Evolutionary conservation across 371 early-diverging fungal genomes (phyloP).

Genomic region (Rhizopus sp.): DNA sequence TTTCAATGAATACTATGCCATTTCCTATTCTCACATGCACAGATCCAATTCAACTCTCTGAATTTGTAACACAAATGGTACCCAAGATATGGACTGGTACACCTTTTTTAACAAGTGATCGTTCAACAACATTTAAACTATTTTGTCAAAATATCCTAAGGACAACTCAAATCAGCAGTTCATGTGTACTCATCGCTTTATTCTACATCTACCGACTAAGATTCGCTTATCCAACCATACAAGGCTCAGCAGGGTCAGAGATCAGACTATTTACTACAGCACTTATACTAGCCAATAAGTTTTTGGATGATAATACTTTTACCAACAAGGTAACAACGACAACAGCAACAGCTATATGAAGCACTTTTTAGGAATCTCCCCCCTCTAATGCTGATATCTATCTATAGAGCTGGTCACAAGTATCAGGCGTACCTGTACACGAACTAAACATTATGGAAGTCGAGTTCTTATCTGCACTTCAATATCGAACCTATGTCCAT

Average conservation of each 20-base stretch:
- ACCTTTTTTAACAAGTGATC: conserved; percentile 19
- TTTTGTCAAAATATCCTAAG: conserved; percentile 53
- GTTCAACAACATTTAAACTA: conserved; percentile 29
- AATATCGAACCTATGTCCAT: conserved; percentile 39
- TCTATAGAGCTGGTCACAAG: conserved; percentile 66
- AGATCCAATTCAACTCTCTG: conserved; percentile 39
- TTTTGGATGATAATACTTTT: conserved; percentile 69
- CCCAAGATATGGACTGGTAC: conserved; percentile 51
- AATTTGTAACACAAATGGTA: conserved; percentile 46
- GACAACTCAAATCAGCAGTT: conserved; percentile 36
- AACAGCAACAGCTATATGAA: neutral
- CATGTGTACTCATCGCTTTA: conserved; percentile 36
- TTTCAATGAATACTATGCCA: neutral
- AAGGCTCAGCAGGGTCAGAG: conserved; percentile 54
- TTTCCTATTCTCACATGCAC: conserved; percentile 16
- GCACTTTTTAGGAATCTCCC: neutral
- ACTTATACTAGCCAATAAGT: conserved; percentile 63
- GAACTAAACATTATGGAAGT: conserved; percentile 74
- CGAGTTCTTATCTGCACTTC: conserved; percentile 64
- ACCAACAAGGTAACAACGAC: conserved; percentile 47
- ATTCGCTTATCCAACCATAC: conserved; percentile 34
- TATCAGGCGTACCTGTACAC: conserved; percentile 56
- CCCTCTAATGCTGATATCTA: neutral
- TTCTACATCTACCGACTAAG: conserved; percentile 39
- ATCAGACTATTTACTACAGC: conserved; percentile 63